Evolutionary conservation across 2,329 filamentous ascomycete genomes (phyloP), one percentile per base, ranked within the genome.

Genomic region (Diplodia scrobiculata): DNA sequence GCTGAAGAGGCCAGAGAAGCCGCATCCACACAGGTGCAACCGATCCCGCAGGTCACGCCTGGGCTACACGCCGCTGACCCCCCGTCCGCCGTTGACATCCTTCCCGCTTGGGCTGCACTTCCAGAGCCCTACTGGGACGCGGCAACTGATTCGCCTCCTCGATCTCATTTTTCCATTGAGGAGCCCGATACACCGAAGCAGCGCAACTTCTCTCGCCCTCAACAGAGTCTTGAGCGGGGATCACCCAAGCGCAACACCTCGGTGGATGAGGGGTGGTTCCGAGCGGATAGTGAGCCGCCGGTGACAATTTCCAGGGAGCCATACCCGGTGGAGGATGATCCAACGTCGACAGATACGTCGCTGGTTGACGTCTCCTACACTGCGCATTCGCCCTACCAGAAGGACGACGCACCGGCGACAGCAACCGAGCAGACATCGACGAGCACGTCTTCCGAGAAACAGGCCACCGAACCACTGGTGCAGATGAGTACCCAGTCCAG

Each of bases 111-210:
- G 58, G 58, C 27, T 19, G 19, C 27, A n/a, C 58, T 62, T 36
- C 58, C 58, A 32, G 58, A 62, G 13, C 58, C 58, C 3, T 62
- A 62, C n/a, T 62, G 58, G 58, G 29, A 62, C 7, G 58, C 58
- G 1, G 45, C 41, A 25, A n/a, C 29, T 13, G 58, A 50, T 1
- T 50, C 58, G 29, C 58, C 58, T 3, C 58, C 27, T 17, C 58
- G 29, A 10, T 36, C 25, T 11, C 27, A 34, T 5, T 11, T 13
- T 10, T 29, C 27, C 9, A 25, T 47, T n/a, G 58, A 62, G 13
- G 45, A 34, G 9, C 58, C 34, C 27, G 21, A n/a, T 10, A 19
- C 9, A 9, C 29, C 25, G 6, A 50, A 0, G 14, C 41, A 32
- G 41, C 55, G 55, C 6, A 48, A 60, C 25, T 60, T 48, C 41